phyloP scores from a whole-genome alignment of 1,284 basidiomycete genomes.

The Trichosporon sp. region DNA sequence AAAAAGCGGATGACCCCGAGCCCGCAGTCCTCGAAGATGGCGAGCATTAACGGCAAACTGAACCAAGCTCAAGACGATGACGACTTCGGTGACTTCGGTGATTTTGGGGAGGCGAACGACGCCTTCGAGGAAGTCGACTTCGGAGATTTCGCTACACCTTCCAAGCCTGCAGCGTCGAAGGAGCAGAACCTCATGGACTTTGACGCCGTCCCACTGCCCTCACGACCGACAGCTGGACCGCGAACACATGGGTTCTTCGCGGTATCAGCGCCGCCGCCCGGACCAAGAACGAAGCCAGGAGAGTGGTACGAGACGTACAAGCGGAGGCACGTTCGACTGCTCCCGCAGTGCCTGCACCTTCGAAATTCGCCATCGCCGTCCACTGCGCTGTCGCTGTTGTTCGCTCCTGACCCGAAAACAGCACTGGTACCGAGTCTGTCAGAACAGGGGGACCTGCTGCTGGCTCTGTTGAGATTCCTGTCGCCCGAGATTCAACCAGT shows the following conservation, averaged over 20 bases:
- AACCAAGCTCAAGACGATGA: conserved; percentile 22
- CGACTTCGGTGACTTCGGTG: conserved; percentile 46
- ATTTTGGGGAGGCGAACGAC: conserved; percentile 38
- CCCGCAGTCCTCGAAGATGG: not conserved
- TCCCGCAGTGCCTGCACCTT: conserved; percentile 39
- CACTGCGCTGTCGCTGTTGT: conserved; percentile 54
- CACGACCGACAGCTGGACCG: conserved; percentile 24
- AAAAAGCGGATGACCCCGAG: not conserved
- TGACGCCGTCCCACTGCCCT: conserved; percentile 48
- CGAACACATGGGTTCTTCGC: conserved; percentile 49
- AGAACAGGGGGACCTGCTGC: conserved; percentile 33
- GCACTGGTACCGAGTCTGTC: conserved; percentile 28
- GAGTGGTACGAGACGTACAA: conserved; percentile 42
- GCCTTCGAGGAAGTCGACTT: conserved; percentile 70
- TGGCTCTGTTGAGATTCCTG: conserved; percentile 57
- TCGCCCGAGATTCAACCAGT: conserved; percentile 62
- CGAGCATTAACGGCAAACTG: conserved; percentile 1
- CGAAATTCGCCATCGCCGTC: conserved; percentile 57
- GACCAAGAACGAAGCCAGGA: conserved; percentile 22
- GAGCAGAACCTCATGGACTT: conserved; percentile 48
- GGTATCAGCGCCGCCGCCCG: conserved; percentile 27
- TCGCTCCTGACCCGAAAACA: conserved; percentile 53
- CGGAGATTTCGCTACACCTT: conserved; percentile 63
- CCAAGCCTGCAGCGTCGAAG: conserved; percentile 9
- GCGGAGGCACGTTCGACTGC: conserved; percentile 32